Evolutionary conservation across 257 asterid genomes (phyloP).

Genomic region (Galeopsis tetrahit): DNA sequence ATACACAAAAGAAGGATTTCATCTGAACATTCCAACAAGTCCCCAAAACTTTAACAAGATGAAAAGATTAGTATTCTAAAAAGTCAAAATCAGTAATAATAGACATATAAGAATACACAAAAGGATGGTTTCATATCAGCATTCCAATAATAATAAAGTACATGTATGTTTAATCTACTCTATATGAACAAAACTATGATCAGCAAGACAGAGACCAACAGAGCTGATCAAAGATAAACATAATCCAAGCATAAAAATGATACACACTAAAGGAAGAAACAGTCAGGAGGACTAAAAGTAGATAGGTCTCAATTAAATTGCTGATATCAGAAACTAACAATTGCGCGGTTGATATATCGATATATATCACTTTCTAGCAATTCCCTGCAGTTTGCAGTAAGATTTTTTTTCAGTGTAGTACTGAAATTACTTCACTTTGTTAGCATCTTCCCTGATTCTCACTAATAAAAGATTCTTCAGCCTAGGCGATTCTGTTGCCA

Average conservation of each 20-base stretch:
- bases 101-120: constrained; percentile 2
- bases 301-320: neutral
- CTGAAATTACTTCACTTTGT: neutral
- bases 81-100: neutral
- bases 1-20: neutral
- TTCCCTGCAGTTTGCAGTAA: constrained; percentile 17
- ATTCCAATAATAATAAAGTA: constrained; percentile 14
- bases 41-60: neutral
- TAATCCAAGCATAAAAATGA: neutral
- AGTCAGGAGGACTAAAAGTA: constrained; percentile 1
- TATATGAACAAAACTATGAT: neutral
- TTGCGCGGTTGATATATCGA: neutral
- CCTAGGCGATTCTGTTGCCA: neutral
- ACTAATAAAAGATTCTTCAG: neutral
- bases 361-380: neutral
- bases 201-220: neutral
- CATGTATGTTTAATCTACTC: neutral
- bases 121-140: constrained; percentile 1
- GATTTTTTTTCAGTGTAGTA: constrained; percentile 4
- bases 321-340: constrained; percentile 16
- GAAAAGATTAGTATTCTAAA: neutral
- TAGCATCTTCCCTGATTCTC: neutral
- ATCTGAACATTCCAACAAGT: constrained; percentile 11
- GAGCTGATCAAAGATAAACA: constrained; percentile 8
- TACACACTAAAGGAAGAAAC: constrained; percentile 8